Conservation (phyloP, 2,329 filamentous ascomycete genomes). For the Diaporthe sp. region DNA sequence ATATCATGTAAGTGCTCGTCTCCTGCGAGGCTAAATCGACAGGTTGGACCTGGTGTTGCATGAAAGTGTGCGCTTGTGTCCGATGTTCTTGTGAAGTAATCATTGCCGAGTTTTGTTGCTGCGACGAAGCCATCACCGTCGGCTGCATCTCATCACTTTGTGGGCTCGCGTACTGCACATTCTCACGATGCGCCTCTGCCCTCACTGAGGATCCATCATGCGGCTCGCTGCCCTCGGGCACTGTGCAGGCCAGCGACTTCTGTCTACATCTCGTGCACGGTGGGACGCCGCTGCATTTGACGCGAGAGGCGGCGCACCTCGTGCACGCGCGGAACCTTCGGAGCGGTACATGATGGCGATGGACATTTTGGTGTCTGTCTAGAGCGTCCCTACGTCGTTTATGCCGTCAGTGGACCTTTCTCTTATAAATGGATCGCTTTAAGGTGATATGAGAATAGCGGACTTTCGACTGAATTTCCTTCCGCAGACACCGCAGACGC, state of each 20-base stretch:
- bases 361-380: slow-evolving; percentile 29
- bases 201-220: neutral
- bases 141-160: slow-evolving; percentile 4
- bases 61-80: neutral
- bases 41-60: slow-evolving; percentile 11
- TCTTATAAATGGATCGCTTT: neutral
- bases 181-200: neutral
- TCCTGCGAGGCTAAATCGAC: slow-evolving; percentile 18
- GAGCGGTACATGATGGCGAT: slow-evolving; percentile 23
- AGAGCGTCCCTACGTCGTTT: slow-evolving; percentile 24
- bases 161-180: neutral
- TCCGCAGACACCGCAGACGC: slow-evolving; percentile 32
- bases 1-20: slow-evolving; percentile 33
- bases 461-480: slow-evolving; percentile 37
- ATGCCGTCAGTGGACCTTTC: slow-evolving; percentile 1
- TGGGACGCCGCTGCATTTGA: slow-evolving; percentile 31
- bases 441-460: neutral
- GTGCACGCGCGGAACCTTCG: slow-evolving; percentile 36
- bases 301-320: slow-evolving; percentile 33
- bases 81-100: neutral
- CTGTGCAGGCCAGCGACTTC: slow-evolving; percentile 31
- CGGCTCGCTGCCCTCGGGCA: slow-evolving; percentile 24
- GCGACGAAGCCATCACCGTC: neutral
- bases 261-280: slow-evolving; percentile 32
- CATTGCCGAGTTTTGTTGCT: neutral